Evolutionary conservation across 805 yeast species (phyloP), one percentile per base, ranked within the genome.

Genomic region (Schizosaccharomyces japonicus): DNA sequence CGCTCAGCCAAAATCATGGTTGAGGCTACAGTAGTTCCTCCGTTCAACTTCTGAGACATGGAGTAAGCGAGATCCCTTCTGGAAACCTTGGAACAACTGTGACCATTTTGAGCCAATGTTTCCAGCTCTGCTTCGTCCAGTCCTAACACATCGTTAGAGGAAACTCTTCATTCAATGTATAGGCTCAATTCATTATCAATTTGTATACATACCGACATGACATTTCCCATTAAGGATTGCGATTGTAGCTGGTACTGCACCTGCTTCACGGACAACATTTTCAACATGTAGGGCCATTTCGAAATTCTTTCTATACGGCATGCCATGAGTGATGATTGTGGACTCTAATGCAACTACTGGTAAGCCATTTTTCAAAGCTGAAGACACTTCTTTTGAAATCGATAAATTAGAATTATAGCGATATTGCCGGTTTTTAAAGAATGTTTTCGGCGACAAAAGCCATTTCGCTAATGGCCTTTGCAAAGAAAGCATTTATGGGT

Each of bases 21-120:
- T 26, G 80, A 76, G 2, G 94, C 81, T 50, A 83, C 81, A 0
- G 95, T 83, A 1, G 95, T 84, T 5, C 94, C 95, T 6, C 95
- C 95, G 45, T 71, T 45, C 23, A 45, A 15, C 19, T 23, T 31
- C 39, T 45, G 39, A 2, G 33, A 23, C 2, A 25, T 15, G 23
- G 17, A 11, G 19, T 45, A 29, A 30, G 23, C 78, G 29, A 83
- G 71, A 58, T 83, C 95, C 49, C 95, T 64, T 53, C 94, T 64
- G 5, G 93, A 80, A 3, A 81, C 54, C 58, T 84, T 83, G 53
- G 68, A 72, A 28, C 57, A 51, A 45, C 54, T 47, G 23, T 51
- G 28, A 17, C 49, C 32, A 39, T 10, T 40, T 19, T 44, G 36
- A 10, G 49, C 45, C 10, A 45, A 49, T 15, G 50, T 47, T 44